Evolutionary conservation across 768 basidiomycete genomes (phyloP).

Genomic region (Boletus pseudo-olivaceus): DNA sequence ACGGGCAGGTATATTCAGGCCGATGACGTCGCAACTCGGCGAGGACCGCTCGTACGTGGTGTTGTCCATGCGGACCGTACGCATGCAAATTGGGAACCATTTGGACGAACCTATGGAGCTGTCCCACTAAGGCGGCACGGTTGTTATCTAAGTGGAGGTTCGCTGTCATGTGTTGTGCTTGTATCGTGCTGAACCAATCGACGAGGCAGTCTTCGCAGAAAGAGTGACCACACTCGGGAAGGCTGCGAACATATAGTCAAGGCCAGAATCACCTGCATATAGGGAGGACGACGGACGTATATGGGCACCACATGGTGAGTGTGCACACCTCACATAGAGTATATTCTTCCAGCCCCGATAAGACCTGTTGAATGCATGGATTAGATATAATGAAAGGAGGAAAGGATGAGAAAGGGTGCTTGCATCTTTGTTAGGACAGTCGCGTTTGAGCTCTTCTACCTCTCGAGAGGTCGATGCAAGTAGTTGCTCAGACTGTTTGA

Average conservation of each 20-base stretch:
- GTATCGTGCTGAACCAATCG: slow-evolving; percentile 49
- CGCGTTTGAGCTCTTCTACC: slow-evolving; percentile 21
- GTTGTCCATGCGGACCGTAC: slow-evolving; percentile 13
- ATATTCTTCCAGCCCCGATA: slow-evolving; percentile 48
- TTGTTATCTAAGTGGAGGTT: slow-evolving; percentile 45
- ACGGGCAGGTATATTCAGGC: slow-evolving; percentile 65
- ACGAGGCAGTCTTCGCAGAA: slow-evolving; percentile 62
- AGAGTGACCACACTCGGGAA: slow-evolving; percentile 66
- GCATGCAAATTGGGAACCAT: slow-evolving; percentile 21
- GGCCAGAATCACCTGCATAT: neutral
- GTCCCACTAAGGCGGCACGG: slow-evolving; percentile 16
- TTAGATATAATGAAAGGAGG: neutral
- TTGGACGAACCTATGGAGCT: slow-evolving; percentile 19
- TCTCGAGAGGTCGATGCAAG: slow-evolving; percentile 13
- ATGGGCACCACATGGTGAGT: slow-evolving; percentile 61
- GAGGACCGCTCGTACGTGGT: slow-evolving; percentile 19
- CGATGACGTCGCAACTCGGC: slow-evolving; percentile 27
- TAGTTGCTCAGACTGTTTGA: slow-evolving; percentile 8
- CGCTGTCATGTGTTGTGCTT: slow-evolving; percentile 44
- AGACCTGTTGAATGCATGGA: slow-evolving; percentile 30
- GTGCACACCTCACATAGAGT: slow-evolving; percentile 66
- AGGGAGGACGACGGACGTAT: slow-evolving; percentile 43
- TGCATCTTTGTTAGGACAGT: slow-evolving; percentile 5
- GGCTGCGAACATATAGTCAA: slow-evolving; percentile 34
- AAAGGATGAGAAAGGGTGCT: neutral